Conservation (phyloP, 208 protist species). For the Polymyxa betae region DNA sequence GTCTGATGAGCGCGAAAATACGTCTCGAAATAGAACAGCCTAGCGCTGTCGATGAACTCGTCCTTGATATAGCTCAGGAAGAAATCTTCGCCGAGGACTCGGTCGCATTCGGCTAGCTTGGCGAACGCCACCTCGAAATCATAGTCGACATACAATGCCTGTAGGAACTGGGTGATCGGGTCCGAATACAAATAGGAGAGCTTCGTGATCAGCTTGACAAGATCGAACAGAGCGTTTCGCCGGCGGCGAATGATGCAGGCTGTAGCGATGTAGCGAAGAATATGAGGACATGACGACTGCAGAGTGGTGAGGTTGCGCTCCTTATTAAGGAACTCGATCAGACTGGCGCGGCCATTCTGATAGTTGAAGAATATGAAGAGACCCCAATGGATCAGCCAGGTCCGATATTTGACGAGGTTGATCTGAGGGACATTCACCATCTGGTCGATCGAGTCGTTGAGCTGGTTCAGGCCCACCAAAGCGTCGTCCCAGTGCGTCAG, state of each 20-base stretch:
- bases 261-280: background rate
- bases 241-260: background rate
- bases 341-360: background rate
- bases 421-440: background rate
- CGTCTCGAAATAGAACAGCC: conserved; percentile 17
- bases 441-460: conserved; percentile 8
- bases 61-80: conserved; percentile 14
- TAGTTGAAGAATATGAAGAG: conserved; percentile 7
- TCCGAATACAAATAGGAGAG: background rate
- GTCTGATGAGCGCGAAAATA: background rate
- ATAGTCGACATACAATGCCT: background rate
- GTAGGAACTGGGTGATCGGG: conserved; percentile 3
- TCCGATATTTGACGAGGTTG: background rate
- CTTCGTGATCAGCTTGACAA: background rate
- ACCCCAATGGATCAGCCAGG: conserved; percentile 2
- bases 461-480: background rate
- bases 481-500: conserved; percentile 12
- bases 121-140: background rate
- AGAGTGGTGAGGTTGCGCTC: background rate
- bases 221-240: background rate
- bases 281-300: background rate
- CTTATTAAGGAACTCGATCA: conserved; percentile 13
- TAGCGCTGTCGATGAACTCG: background rate
- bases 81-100: background rate
- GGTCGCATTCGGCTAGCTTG: background rate